Evolutionary conservation across 2,329 filamentous ascomycete species (phyloP).

Genomic region (Exophiala sideris): DNA sequence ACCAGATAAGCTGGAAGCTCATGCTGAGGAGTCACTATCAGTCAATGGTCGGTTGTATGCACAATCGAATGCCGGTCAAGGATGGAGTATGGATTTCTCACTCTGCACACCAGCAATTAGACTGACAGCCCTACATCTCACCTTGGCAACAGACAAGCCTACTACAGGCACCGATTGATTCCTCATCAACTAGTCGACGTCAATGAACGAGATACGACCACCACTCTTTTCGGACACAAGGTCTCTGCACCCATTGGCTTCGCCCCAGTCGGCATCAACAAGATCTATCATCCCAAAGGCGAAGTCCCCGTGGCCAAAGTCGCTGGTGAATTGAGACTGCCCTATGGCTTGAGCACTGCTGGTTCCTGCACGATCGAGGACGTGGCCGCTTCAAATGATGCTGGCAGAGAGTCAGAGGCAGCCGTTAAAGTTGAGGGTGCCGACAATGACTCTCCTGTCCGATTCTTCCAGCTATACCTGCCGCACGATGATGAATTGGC

Average conservation of each 20-base stretch:
- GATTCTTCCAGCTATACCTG: slow-evolving; percentile 65
- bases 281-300: slow-evolving; percentile 59
- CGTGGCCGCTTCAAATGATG: slow-evolving; percentile 55
- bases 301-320: slow-evolving; percentile 60
- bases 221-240: slow-evolving; percentile 58
- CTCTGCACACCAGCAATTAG: slow-evolving; percentile 21
- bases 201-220: slow-evolving; percentile 55
- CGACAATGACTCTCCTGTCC: slow-evolving; percentile 31
- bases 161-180: slow-evolving; percentile 62
- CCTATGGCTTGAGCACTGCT: slow-evolving; percentile 59
- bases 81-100: slow-evolving; percentile 20
- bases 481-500: slow-evolving; percentile 61
- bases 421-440: slow-evolving; percentile 28
- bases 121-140: slow-evolving; percentile 33
- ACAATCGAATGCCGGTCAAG: slow-evolving; percentile 37
- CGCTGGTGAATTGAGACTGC: slow-evolving; percentile 57
- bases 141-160: slow-evolving; percentile 60
- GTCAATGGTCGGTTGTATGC: slow-evolving; percentile 53
- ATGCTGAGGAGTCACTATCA: slow-evolving; percentile 55
- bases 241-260: slow-evolving; percentile 62
- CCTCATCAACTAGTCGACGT: slow-evolving; percentile 61
- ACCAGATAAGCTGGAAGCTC: slow-evolving; percentile 57
- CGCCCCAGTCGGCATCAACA: slow-evolving; percentile 63
- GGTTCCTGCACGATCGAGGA: slow-evolving; percentile 56
- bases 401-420: slow-evolving; percentile 26